phyloP scores from a whole-genome alignment of 176 grass and related monocot genomes.

The Lolium rigidum region DNA sequence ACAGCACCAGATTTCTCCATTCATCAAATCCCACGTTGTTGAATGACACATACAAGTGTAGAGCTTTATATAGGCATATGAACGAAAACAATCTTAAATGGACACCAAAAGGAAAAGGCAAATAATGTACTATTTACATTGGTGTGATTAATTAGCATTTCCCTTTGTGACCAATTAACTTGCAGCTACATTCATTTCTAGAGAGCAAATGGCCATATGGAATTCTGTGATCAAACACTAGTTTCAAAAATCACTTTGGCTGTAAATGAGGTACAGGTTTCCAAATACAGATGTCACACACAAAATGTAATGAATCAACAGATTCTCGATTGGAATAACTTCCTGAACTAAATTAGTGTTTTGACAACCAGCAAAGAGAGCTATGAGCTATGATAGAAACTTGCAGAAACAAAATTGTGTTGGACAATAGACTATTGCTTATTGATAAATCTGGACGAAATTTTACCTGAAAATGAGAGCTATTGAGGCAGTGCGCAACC shows the following conservation, averaged over 20 bases:
- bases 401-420: not conserved
- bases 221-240: not conserved
- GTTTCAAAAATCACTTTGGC: conserved; percentile 1
- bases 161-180: not conserved
- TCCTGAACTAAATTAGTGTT: conserved; percentile 22
- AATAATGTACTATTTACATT: not conserved
- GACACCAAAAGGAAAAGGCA: not conserved
- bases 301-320: conserved; percentile 14
- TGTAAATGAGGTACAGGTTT: conserved; percentile 14
- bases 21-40: conserved; percentile 1
- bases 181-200: conserved; percentile 13
- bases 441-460: conserved; percentile 17
- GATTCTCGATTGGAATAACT: not conserved
- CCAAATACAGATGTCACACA: not conserved
- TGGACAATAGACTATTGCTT: conserved; percentile 1
- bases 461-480: conserved; percentile 93
- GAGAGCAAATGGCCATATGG: not conserved
- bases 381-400: not conserved
- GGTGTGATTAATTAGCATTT: conserved; percentile 30
- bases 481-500: conserved; percentile 79
- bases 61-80: conserved; percentile 3
- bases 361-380: not conserved
- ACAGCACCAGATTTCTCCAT: not conserved
- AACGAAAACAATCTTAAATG: conserved; percentile 2
- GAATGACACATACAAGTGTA: conserved; percentile 20